Percentiles rank a stretch among this genome's conserved stretches.
Evolutionary conservation across 768 basidiomycete genomes (phyloP).

Genomic region (Gloeopeniophorella convolvens): DNA sequence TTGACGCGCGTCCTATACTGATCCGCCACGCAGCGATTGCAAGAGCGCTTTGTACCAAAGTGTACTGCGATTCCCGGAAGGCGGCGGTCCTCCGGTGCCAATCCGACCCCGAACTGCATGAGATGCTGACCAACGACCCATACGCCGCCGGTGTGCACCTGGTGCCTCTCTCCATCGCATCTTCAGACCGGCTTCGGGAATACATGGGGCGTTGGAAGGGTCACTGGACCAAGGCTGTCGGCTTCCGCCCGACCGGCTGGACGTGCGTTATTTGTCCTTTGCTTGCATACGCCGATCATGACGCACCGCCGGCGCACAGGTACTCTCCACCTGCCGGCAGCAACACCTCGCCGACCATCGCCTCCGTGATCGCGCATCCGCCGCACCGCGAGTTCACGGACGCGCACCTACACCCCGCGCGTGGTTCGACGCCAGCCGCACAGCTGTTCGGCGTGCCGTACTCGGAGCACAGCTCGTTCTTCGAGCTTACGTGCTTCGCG

Average conservation of each 20-base stretch:
- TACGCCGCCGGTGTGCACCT: slow-evolving; percentile 76
- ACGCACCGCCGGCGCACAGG: slow-evolving; percentile 30
- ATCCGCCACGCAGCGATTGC: slow-evolving; percentile 60
- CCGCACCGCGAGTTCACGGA: slow-evolving; percentile 65
- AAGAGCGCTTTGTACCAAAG: slow-evolving; percentile 66
- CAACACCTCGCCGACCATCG: slow-evolving; percentile 55
- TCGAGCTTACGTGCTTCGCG: slow-evolving; percentile 92
- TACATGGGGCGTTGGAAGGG: slow-evolving; percentile 75
- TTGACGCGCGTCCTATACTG: background rate
- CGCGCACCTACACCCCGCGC: slow-evolving; percentile 57
- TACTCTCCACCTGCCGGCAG: slow-evolving; percentile 62
- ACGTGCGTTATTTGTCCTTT: slow-evolving; percentile 49
- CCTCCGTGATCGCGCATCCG: slow-evolving; percentile 59
- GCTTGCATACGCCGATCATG: background rate
- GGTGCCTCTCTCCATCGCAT: slow-evolving; percentile 69
- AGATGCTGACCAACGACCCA: slow-evolving; percentile 72
- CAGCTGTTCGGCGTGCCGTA: slow-evolving; percentile 85
- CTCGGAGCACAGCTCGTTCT: slow-evolving; percentile 95
- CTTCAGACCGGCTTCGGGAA: slow-evolving; percentile 65
- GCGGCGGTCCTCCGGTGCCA: slow-evolving; percentile 77
- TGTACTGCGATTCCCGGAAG: slow-evolving; percentile 88
- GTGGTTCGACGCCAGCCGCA: slow-evolving; percentile 61
- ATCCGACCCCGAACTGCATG: slow-evolving; percentile 74
- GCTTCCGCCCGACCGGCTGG: slow-evolving; percentile 95
- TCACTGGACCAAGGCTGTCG: slow-evolving; percentile 64